These are phyloP conservation scores for Kalaharituber pfeilii DNA, from an alignment of 2,329 filamentous ascomycete species.

Conservation along the genomic window DNA sequence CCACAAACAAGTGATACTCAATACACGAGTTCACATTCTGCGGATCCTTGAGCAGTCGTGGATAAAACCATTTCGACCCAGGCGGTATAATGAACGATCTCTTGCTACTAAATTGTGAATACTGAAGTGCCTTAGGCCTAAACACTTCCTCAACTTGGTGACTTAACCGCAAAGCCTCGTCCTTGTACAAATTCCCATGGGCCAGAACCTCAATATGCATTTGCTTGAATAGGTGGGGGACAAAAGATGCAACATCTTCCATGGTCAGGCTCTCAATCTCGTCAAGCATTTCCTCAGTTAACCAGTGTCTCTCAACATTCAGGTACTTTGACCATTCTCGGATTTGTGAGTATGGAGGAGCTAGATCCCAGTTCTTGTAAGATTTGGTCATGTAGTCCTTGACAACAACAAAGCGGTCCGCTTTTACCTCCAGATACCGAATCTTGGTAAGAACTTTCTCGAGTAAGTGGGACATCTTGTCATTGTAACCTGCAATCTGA, in stretches of 20 bases:
- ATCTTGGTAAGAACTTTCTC: slow-evolving; percentile 77
- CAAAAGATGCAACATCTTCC: slow-evolving; percentile 59
- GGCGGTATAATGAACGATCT: slow-evolving; percentile 61
- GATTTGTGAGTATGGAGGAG: slow-evolving; percentile 79
- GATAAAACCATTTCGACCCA: slow-evolving; percentile 69
- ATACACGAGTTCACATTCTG: slow-evolving; percentile 81
- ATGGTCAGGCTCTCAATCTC: slow-evolving; percentile 60
- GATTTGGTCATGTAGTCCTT: slow-evolving; percentile 64
- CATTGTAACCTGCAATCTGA: slow-evolving; percentile 78
- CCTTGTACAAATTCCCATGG: slow-evolving; percentile 86
- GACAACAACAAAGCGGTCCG: slow-evolving; percentile 80
- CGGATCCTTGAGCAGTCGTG: slow-evolving; percentile 63
- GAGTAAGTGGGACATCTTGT: slow-evolving; percentile 78
- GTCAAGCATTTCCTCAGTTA: slow-evolving; percentile 60
- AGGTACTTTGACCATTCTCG: slow-evolving; percentile 69
- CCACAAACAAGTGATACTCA: slow-evolving; percentile 58
- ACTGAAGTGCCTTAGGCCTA: slow-evolving; percentile 54
- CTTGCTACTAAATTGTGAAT: slow-evolving; percentile 60
- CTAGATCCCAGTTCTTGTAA: slow-evolving; percentile 72
- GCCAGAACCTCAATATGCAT: slow-evolving; percentile 74
- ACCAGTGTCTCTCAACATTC: slow-evolving; percentile 55
- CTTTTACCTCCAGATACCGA: slow-evolving; percentile 63
- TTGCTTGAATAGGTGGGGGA: slow-evolving; percentile 62
- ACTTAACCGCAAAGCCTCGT: slow-evolving; percentile 73
- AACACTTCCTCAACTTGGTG: slow-evolving; percentile 64